A percentile compares a stretch with the other conserved stretches of the same genome.
Conservation (phyloP, 345 rosid species). For the Gynandropsis gynandra region DNA sequence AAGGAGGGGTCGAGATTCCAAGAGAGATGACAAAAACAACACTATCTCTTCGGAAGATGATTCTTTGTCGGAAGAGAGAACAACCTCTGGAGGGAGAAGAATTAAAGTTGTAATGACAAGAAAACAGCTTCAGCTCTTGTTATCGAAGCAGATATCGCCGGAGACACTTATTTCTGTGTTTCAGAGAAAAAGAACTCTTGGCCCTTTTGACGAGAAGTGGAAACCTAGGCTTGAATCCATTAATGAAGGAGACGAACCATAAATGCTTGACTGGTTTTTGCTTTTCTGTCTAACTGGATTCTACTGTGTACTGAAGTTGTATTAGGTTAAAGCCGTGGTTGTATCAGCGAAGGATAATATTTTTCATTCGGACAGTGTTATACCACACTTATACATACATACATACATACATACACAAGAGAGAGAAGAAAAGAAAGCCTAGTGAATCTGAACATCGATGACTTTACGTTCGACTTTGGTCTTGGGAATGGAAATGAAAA, state of each 20-base stretch:
- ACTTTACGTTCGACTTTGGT: conserved; percentile 51
- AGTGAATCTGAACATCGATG: conserved; percentile 38
- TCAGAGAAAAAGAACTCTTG: conserved; percentile 7
- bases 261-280: not conserved
- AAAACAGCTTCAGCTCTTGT: conserved; percentile 22
- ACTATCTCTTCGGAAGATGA: conserved; percentile 2
- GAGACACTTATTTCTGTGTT: conserved; percentile 15
- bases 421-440: not conserved
- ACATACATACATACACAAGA: conserved; percentile 7
- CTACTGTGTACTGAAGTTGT: too few relatives aligned
- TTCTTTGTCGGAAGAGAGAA: conserved; percentile 2
- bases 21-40: conserved; percentile 8
- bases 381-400: not conserved
- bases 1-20: conserved; percentile 7
- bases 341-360: too few relatives aligned
- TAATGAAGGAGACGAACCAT: conserved; percentile 34
- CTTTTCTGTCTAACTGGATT: too few relatives aligned
- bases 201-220: conserved; percentile 27
- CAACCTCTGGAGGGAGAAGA: conserved; percentile 11
- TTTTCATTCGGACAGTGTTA: too few relatives aligned
- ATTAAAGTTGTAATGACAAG: conserved; percentile 29
- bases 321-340: too few relatives aligned
- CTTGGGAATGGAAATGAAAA: conserved; percentile 57
- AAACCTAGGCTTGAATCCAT: conserved; percentile 43
- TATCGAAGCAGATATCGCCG: conserved; percentile 22